phyloP scores from a whole-genome alignment of 129 eudicot species.

The Lactuca saligna region DNA sequence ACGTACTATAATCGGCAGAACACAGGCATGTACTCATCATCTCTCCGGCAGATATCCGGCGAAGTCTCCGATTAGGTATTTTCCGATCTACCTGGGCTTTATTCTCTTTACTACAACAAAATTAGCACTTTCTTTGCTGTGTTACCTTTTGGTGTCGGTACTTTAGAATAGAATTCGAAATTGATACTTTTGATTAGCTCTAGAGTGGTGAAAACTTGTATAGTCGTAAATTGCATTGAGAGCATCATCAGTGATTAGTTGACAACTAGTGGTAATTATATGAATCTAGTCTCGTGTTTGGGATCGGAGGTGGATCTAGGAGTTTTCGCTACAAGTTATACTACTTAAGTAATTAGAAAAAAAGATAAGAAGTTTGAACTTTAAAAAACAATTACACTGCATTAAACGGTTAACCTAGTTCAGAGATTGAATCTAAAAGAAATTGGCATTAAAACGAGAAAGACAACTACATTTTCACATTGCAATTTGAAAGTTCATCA shows the following conservation, averaged over 20 bases:
- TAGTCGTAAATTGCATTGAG: not conserved
- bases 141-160: not conserved
- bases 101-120: not conserved
- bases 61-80: slow-evolving; percentile 27
- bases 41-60: slow-evolving; percentile 20
- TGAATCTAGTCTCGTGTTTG: slow-evolving; percentile 6
- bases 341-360: slow-evolving; percentile 4
- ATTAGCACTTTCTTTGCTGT: not conserved
- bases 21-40: slow-evolving; percentile 12
- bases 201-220: not conserved
- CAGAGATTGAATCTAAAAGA: not conserved
- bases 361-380: not conserved
- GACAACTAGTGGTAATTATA: not conserved
- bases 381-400: not conserved
- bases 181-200: slow-evolving; percentile 14
- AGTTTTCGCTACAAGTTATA: not conserved
- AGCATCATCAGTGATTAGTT: not conserved
- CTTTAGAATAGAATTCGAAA: not conserved
- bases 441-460: slow-evolving; percentile 5
- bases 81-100: slow-evolving; percentile 1
- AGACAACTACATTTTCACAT: slow-evolving; percentile 12
- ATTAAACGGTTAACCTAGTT: slow-evolving; percentile 12
- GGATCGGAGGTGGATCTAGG: slow-evolving; percentile 30
- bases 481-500: not conserved
- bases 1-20: not conserved